Evolutionary conservation across 2,329 filamentous ascomycete species (phyloP), one percentile per base, ranked within the genome.

Genomic region (Sporothrix mexicana): DNA sequence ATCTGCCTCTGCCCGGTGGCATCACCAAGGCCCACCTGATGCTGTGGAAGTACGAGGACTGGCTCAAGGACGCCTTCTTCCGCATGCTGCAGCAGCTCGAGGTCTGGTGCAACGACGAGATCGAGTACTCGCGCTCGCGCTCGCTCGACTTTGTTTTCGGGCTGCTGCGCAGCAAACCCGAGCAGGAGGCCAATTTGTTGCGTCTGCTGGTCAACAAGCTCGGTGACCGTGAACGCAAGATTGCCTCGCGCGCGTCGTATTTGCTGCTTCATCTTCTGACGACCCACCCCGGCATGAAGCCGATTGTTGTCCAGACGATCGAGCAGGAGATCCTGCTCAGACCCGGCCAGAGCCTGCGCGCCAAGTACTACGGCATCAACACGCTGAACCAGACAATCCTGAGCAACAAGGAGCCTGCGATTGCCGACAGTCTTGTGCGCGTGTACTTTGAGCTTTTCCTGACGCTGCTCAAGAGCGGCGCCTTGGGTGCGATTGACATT

Each of bases 341-440:
- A 70, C 93, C 95, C 0, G 93, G 93, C 12, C 96, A 98, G 81
- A 95, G 90, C 78, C 86, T 92, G 49, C 93, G 97, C 77, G 93
- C 95, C 55, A 97, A 93, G 80, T 99, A 99, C 83, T 98, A 97
- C 81, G 95, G 94, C 47, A 91, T 97, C 80, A 98, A 98, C 80
- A 98, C 96, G 0, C 86, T 99, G 68, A 99, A 99, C 80, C 97
- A 99, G 83, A 98, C 95, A 0, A 95, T 98, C 68, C 83, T 99
- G 68, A 97, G 93, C 80, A 88, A 84, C 71, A 96, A 92, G 78
- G 95, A 98, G 79, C 91, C 94, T 53, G 86, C 89, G 20, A 88
- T 97, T 20, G 95, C 95, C 8, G 91, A 92, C 78, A 89, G 92
- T 70, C 86, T 99, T 15, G 85, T 99, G 53, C 90, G 93, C 70